phyloP scores from a whole-genome alignment of 1,284 basidiomycete genomes.

The Coniferiporia sulphurascens region DNA sequence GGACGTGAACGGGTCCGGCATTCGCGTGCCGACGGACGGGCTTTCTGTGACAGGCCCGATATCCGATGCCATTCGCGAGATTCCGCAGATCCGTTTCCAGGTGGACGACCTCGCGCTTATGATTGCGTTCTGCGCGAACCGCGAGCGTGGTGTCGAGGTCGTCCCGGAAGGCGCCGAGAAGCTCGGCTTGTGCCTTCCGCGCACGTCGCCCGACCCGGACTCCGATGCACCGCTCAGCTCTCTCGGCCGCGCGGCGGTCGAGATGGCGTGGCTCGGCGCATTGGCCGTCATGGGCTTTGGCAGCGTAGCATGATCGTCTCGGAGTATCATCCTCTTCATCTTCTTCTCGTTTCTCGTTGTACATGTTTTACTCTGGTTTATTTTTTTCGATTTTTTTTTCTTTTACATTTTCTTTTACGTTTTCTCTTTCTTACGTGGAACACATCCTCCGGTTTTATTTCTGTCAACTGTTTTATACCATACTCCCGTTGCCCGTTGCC shows the following conservation, averaged over 20 bases:
- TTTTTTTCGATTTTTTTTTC: background rate
- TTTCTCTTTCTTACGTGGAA: no score
- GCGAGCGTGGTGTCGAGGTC: slow-evolving; percentile 65
- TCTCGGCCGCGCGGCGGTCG: slow-evolving; percentile 68
- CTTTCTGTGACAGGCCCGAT: slow-evolving; percentile 59
- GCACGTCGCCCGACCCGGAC: slow-evolving; percentile 26
- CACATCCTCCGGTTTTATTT: background rate
- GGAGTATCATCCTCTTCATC: background rate
- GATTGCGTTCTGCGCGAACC: slow-evolving; percentile 58
- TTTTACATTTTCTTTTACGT: no score
- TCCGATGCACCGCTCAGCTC: slow-evolving; percentile 51
- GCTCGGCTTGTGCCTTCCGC: slow-evolving; percentile 52
- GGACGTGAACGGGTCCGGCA: slow-evolving; percentile 63
- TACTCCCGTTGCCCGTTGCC: background rate
- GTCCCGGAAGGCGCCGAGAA: slow-evolving; percentile 61
- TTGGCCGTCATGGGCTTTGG: slow-evolving; percentile 71
- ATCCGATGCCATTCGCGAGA: slow-evolving; percentile 47
- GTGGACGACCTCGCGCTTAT: slow-evolving; percentile 32
- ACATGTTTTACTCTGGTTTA: background rate
- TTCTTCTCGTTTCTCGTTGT: background rate
- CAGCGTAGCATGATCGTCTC: slow-evolving; percentile 5
- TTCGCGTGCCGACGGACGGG: slow-evolving; percentile 67
- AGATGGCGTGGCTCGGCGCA: slow-evolving; percentile 79
- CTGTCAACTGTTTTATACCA: background rate
- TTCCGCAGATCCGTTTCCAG: slow-evolving; percentile 31